Base-by-base conservation (phyloP, 2,329 filamentous ascomycete genomes). In the Fusarium sp. region DNA sequence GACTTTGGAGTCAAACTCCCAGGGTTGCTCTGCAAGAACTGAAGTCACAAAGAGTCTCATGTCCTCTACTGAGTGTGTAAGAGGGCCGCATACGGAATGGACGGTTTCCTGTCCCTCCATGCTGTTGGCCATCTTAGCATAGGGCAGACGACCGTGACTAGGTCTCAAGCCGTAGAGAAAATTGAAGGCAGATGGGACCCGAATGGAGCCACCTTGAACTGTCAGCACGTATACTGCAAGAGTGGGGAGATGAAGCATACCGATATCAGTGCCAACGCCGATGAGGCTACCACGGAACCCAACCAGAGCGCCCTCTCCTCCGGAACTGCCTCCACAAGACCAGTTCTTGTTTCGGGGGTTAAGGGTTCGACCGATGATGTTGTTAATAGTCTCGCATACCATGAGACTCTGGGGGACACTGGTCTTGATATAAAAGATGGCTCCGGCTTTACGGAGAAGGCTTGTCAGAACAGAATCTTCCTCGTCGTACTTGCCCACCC, bases 221-320 rank as follows among this genome's bases (percentile, higher is more conserved):
- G 1, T 80, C 79, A n/a, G 79, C 78, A 5, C 79, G 47, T 4
- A 78, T 80, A 3, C 79, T 60, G 0, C 74, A 60, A 22, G 22
- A 22, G 2, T 8, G 14, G 17, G 8, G 17, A 8, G 8, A 6
- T 17, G 4, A 12, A 33, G 25, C 79, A 15, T 76, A 69, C 69
- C 80, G 62, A 83, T 81, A 57, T 85, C 83, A 1, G 82, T 84
- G 5, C 82, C 82, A 4, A 84, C 65, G 2, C 83, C 83, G 0
- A 83, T 72, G 0, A 78, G 56, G 17, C 80, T 79, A 2, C 81
- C 84, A 2, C 80, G 73, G 4, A 84, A 71, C 0, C 80, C 81
- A 17, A 82, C 65, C 7, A 85, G 66, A 1, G 80, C 82, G 15
- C 79, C 82, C 66, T 85, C 82, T 8, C 82, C 83, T 2, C 83